Percentiles rank a stretch among this genome's conserved stretches.
phyloP scores from a whole-genome alignment of 106 monocot species.

The Iris macrosiphon region DNA sequence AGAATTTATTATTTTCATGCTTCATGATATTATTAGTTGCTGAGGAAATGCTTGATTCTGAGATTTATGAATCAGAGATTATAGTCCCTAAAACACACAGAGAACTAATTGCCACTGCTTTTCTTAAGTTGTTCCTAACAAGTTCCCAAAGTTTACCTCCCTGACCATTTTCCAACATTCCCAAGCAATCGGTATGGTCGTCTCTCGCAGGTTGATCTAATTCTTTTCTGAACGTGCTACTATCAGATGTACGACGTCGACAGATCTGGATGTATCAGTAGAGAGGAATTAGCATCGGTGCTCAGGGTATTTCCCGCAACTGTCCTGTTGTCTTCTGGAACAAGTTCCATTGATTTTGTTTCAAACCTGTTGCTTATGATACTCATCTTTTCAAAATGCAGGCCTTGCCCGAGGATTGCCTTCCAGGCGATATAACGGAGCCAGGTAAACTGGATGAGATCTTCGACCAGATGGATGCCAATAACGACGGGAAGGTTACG shows the following conservation, averaged over 20 bases:
- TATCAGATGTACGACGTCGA: slow-evolving; percentile 64
- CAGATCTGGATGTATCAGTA: slow-evolving; percentile 55
- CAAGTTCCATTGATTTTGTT: background rate
- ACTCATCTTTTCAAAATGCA: slow-evolving; percentile 2
- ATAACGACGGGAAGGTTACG: slow-evolving; percentile 54
- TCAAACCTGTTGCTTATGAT: background rate
- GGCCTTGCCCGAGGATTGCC: slow-evolving; percentile 73
- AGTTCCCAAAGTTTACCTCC: no score
- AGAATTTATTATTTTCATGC: no score
- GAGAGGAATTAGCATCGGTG: slow-evolving; percentile 70
- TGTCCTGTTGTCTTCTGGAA: background rate
- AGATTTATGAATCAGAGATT: no score
- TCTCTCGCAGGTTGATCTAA: background rate
- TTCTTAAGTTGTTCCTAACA: no score
- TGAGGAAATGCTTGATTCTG: no score
- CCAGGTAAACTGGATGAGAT: slow-evolving; percentile 64
- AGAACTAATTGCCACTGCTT: no score
- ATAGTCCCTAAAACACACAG: no score
- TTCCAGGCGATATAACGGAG: slow-evolving; percentile 54
- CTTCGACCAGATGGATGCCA: slow-evolving; percentile 69
- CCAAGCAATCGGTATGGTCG: no score
- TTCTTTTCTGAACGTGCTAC: background rate
- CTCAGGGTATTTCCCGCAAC: slow-evolving; percentile 27
- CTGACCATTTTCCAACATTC: no score
- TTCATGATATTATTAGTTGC: no score